phyloP scores from a whole-genome alignment of 371 early-diverging fungal species.

The Blastocladiella emersonii region DNA sequence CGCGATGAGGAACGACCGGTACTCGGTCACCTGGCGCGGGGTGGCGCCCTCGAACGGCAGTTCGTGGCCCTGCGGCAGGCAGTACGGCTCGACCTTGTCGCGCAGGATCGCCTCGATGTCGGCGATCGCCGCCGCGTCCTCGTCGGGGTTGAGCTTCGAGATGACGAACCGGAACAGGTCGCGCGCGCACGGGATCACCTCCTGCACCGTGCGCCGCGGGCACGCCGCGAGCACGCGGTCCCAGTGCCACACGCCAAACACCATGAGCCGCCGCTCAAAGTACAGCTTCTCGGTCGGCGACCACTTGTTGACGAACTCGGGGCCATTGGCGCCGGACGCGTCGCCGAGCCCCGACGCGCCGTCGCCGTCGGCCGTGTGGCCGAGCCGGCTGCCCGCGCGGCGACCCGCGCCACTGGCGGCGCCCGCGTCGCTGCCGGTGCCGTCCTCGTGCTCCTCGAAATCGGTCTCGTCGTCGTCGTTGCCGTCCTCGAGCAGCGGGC shows the following conservation, averaged over 20 bases:
- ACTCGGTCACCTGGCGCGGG: conserved; percentile 44
- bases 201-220: conserved; percentile 40
- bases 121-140: conserved; percentile 14
- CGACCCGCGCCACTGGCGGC: too few relatives aligned
- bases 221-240: conserved; percentile 40
- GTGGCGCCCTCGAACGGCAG: conserved; percentile 47
- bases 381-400: too few relatives aligned
- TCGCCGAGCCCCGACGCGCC: background rate
- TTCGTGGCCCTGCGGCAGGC: conserved; percentile 7
- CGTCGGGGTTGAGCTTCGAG: conserved; percentile 14
- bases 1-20: conserved; percentile 47
- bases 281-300: conserved; percentile 56
- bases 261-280: conserved; percentile 70
- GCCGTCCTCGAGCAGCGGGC: too few relatives aligned
- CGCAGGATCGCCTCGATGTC: conserved; percentile 18
- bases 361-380: background rate
- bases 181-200: conserved; percentile 19
- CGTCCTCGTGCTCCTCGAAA: too few relatives aligned
- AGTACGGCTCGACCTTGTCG: conserved; percentile 3
- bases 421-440: too few relatives aligned
- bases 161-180: conserved; percentile 20
- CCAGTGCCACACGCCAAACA: conserved; percentile 67
- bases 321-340: background rate
- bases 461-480: too few relatives aligned
- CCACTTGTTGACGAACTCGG: conserved; percentile 37